Evolutionary conservation across 768 basidiomycete genomes (phyloP).

Genomic region (Lactarius sp.): DNA sequence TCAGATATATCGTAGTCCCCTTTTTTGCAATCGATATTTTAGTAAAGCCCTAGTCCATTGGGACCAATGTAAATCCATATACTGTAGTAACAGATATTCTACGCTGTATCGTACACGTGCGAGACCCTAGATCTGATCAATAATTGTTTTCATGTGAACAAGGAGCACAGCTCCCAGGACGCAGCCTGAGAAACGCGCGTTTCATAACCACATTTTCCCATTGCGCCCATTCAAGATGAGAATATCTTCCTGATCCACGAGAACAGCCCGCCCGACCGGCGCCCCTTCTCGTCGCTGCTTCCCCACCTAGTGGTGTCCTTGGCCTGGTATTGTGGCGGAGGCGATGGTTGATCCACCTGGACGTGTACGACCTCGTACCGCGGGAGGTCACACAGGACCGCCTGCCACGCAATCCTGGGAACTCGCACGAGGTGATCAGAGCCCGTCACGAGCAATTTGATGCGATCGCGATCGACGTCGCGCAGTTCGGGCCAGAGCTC

Average conservation of each 20-base stretch:
- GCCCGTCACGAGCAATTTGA: constrained; percentile 12
- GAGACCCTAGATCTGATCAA: no score
- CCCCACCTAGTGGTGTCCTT: constrained; percentile 2
- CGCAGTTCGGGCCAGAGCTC: constrained; percentile 20
- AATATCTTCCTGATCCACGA: constrained; percentile 13
- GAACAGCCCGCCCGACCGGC: constrained; percentile 10
- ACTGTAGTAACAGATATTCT: no score
- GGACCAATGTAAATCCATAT: no score
- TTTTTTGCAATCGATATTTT: no score
- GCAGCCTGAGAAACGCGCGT: not conserved
- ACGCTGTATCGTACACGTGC: no score
- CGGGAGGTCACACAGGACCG: constrained; percentile 16
- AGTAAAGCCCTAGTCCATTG: no score
- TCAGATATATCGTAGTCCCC: no score
- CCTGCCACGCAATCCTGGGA: constrained; percentile 18
- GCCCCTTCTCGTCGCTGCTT: not conserved
- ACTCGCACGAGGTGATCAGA: constrained; percentile 18
- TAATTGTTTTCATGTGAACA: not conserved
- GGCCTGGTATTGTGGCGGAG: constrained; percentile 20
- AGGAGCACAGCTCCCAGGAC: not conserved
- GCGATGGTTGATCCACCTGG: constrained; percentile 12
- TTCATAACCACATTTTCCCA: not conserved
- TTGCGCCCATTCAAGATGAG: not conserved
- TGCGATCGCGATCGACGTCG: constrained; percentile 3
- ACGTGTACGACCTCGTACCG: constrained; percentile 22